These are phyloP conservation scores for Plenodomus tracheiphilus DNA, from an alignment of 2,329 filamentous ascomycete species.

Conservation along the genomic window DNA sequence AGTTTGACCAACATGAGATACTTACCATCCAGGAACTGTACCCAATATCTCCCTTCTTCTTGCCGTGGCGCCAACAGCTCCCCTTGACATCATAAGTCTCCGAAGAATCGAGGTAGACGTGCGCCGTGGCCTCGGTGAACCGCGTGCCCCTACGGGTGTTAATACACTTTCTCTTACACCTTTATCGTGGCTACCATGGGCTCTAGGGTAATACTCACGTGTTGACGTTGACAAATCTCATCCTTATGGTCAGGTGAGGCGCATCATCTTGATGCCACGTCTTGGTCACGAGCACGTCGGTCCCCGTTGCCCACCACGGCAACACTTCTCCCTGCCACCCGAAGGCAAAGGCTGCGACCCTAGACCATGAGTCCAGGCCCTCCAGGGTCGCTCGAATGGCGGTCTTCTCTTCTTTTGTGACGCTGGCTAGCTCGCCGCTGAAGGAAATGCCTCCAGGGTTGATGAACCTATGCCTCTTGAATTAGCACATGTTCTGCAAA, in stretches of 20 bases:
- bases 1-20: neutral
- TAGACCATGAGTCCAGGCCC: neutral
- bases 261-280: constrained; percentile 5
- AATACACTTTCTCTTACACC: neutral
- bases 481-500: neutral
- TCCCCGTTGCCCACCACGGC: neutral
- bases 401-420: neutral
- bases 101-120: constrained; percentile 12
- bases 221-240: neutral
- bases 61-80: neutral
- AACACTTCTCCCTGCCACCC: neutral
- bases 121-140: neutral
- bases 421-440: too few species aligned
- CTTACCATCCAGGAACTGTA: neutral
- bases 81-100: constrained; percentile 2
- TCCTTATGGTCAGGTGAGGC: constrained; percentile 10
- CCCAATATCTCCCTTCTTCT: neutral
- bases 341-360: constrained; percentile 2
- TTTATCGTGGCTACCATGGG: neutral
- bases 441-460: too few species aligned
- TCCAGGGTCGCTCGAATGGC: neutral
- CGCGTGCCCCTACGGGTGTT: neutral
- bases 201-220: neutral
- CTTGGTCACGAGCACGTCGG: constrained; percentile 1
- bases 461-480: neutral